Evolutionary conservation across 345 rosid genomes (phyloP).

Genomic region (Ceriops tagal): DNA sequence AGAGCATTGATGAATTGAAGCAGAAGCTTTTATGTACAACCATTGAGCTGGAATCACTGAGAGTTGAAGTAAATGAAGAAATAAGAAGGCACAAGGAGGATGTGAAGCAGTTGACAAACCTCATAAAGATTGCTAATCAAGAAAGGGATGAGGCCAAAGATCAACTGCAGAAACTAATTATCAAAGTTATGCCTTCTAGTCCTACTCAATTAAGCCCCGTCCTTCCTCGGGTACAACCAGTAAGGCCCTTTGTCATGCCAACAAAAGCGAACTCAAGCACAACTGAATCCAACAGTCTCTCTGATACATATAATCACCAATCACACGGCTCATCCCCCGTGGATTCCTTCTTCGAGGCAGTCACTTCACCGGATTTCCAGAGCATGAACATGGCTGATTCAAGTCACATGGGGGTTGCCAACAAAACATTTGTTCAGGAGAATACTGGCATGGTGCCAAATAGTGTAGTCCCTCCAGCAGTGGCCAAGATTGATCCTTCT

Average conservation of each 20-base stretch:
- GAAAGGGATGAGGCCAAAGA: constrained; percentile 85
- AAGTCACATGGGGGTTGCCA: constrained; percentile 20
- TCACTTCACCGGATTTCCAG: constrained; percentile 65
- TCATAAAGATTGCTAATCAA: constrained; percentile 54
- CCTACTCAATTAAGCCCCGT: constrained; percentile 19
- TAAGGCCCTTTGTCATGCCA: constrained; percentile 21
- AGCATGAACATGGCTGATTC: constrained; percentile 53
- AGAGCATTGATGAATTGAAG: constrained; percentile 61
- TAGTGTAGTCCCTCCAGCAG: constrained; percentile 18
- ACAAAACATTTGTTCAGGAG: constrained; percentile 28
- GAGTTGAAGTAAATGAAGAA: constrained; percentile 55
- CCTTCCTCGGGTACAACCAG: constrained; percentile 18
- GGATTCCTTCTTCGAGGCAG: constrained; percentile 66
- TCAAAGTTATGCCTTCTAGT: constrained; percentile 34
- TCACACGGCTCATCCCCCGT: constrained; percentile 65
- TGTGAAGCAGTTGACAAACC: constrained; percentile 40
- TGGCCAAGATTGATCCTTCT: constrained; percentile 37
- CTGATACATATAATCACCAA: constrained; percentile 44
- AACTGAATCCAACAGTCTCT: constrained; percentile 69
- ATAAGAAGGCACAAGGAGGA: constrained; percentile 50
- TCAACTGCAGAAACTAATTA: constrained; percentile 53
- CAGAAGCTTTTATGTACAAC: constrained; percentile 60
- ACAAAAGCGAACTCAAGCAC: constrained; percentile 68
- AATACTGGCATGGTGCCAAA: constrained; percentile 11
- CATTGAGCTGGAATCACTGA: constrained; percentile 58